Evolutionary conservation across 805 yeast species (phyloP), one percentile per base, ranked within the genome.

Genomic region (Ogataea polymorpha): DNA sequence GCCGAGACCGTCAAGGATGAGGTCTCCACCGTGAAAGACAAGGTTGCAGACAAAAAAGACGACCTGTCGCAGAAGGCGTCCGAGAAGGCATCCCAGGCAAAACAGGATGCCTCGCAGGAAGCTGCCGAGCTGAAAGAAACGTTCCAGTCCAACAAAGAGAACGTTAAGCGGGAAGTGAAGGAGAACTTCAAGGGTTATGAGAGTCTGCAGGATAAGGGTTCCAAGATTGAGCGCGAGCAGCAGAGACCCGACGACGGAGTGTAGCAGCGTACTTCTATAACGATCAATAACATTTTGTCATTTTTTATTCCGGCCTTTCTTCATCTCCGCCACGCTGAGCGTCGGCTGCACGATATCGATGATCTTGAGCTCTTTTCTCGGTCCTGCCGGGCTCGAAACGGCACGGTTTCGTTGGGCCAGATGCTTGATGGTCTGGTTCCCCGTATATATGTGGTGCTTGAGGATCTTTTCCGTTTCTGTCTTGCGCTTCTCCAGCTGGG

Each of bases 191-290:
- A 39, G 25, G 74, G 74, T 11, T 70, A 70, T 54, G 42, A 59
- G 25, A 49, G 59, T 49, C 61, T 71, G 46, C 71, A 69, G 53
- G 72, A 70, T 41, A 71, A 69, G 51, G 75, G 75, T 11, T 29
- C 60, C 37, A 63, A 69, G 48, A 59, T 61, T 15, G 74, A 70
- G 48, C 45, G 53, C 28, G 74, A 70, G 53, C 75, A 71, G 51
- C 62, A 66, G 51, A 62, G 76, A 39, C 73, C 75, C 6, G 75
- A 70, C 29, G 75, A 71, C 50, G 74, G 65, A n/a, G 51, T 69
- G 23, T 68, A 56, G 51, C 17, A 2, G 27, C 27, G 27, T 12
- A 5, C n/a, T 15, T 23, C 23, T 17, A 21, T 29, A 29, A 12
- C 27, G 23, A 21, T 23, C 6, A 16, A 31, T 31, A 18, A 4